These are phyloP conservation scores for Casuarina glauca DNA, from an alignment of 306 rosid genomes.

Conservation along the genomic window DNA sequence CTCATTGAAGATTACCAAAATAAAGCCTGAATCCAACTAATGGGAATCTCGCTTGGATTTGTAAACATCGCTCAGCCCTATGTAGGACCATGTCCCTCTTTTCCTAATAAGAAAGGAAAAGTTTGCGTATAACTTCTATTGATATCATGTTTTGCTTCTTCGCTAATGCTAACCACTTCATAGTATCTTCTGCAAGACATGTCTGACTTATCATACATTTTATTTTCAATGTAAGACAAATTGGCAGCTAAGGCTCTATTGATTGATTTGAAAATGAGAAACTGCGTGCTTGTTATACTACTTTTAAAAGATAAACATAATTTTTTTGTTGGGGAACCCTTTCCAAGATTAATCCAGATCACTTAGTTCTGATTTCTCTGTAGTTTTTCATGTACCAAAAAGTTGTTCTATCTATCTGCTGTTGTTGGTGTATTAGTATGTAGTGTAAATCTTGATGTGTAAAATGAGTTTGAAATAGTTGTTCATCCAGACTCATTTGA, in stretches of 20 bases:
- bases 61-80: neutral
- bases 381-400: neutral
- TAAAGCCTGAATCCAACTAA: too few relatives aligned
- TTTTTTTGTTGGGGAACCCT: neutral
- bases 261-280: slow-evolving; percentile 2
- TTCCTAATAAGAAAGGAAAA: neutral
- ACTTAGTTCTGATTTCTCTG: neutral
- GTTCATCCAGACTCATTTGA: slow-evolving; percentile 16
- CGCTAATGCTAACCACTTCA: too few relatives aligned
- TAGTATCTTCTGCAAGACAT: too few relatives aligned
- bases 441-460: slow-evolving; percentile 20
- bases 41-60: neutral
- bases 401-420: neutral
- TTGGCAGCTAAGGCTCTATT: neutral
- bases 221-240: neutral
- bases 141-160: neutral
- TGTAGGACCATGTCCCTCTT: neutral
- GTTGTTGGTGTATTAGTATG: neutral
- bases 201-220: too few relatives aligned
- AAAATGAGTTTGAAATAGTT: slow-evolving; percentile 22
- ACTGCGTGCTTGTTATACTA: neutral
- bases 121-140: neutral
- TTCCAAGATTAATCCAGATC: neutral
- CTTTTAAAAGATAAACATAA: neutral
- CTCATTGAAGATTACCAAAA: too few relatives aligned